These are phyloP conservation scores for Dryadomyces quercus-mongolicae DNA, from an alignment of 2,329 filamentous ascomycete genomes.

Conservation along the genomic window DNA sequence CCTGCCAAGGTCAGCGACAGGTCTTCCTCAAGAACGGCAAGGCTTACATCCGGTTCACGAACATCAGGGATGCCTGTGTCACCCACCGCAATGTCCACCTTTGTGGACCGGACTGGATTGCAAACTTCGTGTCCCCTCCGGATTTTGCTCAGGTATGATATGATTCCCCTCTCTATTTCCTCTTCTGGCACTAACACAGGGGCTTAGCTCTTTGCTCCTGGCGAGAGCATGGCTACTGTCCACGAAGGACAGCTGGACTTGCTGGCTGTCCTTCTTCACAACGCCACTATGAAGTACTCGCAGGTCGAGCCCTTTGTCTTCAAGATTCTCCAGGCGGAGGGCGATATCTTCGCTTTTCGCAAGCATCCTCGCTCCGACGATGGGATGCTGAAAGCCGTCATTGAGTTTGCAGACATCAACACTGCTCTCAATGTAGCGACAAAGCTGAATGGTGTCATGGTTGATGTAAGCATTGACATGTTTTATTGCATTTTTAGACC, in stretches of 20 bases:
- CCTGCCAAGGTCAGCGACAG: slow-evolving; percentile 25
- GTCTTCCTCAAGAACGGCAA: slow-evolving; percentile 25
- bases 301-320: slow-evolving; percentile 26
- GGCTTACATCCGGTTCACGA: slow-evolving; percentile 43
- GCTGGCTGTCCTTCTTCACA: slow-evolving; percentile 23
- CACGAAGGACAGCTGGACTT: slow-evolving; percentile 45
- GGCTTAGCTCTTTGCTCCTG: slow-evolving; percentile 17
- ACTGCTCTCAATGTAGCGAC: slow-evolving; percentile 28
- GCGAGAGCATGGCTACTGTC: slow-evolving; percentile 21
- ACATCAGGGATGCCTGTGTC: slow-evolving; percentile 46
- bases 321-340: slow-evolving; percentile 31
- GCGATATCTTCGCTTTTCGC: slow-evolving; percentile 40
- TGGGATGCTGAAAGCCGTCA: slow-evolving; percentile 32
- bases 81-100: slow-evolving; percentile 33
- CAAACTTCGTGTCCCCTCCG: slow-evolving; percentile 29
- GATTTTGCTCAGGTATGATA: slow-evolving; percentile 30
- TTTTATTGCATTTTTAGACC: too few species aligned
- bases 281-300: slow-evolving; percentile 7
- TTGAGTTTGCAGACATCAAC: slow-evolving; percentile 40
- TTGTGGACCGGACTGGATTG: slow-evolving; percentile 32
- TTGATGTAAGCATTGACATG: slow-evolving; percentile 21
- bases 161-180: background rate
- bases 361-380: slow-evolving; percentile 26
- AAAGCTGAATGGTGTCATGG: slow-evolving; percentile 24
- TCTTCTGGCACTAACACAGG: background rate